Percentiles rank a stretch among this genome's conserved stretches.
Evolutionary conservation across 352 stramenopile genomes (phyloP).

Genomic region (Phytophthora agathidicida): DNA sequence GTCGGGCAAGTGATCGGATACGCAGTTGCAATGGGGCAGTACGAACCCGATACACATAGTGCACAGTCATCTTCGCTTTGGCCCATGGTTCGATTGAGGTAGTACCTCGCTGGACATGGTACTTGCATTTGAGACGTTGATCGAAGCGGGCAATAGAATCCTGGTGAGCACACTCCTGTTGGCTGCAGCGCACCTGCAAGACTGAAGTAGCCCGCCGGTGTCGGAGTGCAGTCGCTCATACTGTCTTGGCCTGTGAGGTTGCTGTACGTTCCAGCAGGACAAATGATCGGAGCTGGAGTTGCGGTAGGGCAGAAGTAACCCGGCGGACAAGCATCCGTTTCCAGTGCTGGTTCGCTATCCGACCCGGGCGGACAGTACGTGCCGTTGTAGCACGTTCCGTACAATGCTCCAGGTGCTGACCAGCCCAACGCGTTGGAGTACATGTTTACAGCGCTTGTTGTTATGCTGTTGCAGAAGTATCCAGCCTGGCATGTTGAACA

Average conservation of each 20-base stretch:
- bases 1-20: conserved; percentile 72
- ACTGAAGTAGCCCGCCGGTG: conserved; percentile 73
- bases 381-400: conserved; percentile 87
- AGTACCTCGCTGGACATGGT: conserved; percentile 79
- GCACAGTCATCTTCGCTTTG: conserved; percentile 76
- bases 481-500: conserved; percentile 71
- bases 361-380: conserved; percentile 82
- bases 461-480: conserved; percentile 80
- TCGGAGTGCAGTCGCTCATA: conserved; percentile 76
- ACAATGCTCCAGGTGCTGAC: conserved; percentile 58
- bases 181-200: conserved; percentile 63
- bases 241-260: conserved; percentile 80
- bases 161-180: conserved; percentile 64
- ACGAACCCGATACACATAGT: conserved; percentile 70
- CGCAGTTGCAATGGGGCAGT: conserved; percentile 67
- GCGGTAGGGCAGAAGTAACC: conserved; percentile 83
- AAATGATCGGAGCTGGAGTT: conserved; percentile 71
- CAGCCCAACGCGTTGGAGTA: conserved; percentile 56
- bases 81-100: conserved; percentile 65
- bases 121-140: conserved; percentile 76
- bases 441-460: conserved; percentile 76
- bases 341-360: conserved; percentile 71
- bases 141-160: conserved; percentile 85
- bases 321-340: conserved; percentile 75
- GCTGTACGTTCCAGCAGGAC: conserved; percentile 85